phyloP scores from a whole-genome alignment of 1,284 basidiomycete species.

The Leccinum angustisporum region DNA sequence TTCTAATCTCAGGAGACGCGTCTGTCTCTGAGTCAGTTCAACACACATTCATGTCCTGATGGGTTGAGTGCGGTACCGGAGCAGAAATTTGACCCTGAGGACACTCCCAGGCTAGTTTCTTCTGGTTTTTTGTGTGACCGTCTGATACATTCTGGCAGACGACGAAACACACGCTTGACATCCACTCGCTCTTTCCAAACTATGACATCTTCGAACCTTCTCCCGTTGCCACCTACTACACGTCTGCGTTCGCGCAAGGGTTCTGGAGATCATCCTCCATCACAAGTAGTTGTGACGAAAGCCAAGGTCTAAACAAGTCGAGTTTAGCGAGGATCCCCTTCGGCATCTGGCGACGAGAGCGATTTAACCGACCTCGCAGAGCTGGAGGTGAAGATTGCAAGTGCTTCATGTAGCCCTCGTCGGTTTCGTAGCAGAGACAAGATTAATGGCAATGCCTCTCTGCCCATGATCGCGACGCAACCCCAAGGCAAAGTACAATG shows the following conservation, averaged over 20 bases:
- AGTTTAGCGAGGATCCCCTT: conserved; percentile 47
- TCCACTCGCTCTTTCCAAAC: conserved; percentile 50
- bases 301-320: conserved; percentile 60
- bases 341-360: conserved; percentile 48
- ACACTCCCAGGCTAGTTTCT: conserved; percentile 26
- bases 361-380: conserved; percentile 63
- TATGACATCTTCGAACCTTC: conserved; percentile 36
- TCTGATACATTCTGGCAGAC: conserved; percentile 35
- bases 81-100: conserved; percentile 16
- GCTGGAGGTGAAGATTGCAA: conserved; percentile 48
- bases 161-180: conserved; percentile 35
- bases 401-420: conserved; percentile 55
- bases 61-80: conserved; percentile 14
- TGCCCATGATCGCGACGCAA: conserved; percentile 15
- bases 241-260: conserved; percentile 65
- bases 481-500: conserved; percentile 17
- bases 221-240: conserved; percentile 63
- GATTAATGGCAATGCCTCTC: conserved; percentile 9
- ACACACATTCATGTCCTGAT: conserved; percentile 20
- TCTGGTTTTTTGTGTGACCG: conserved; percentile 2
- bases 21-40: conserved; percentile 43
- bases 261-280: conserved; percentile 42
- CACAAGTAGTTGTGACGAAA: conserved; percentile 40
- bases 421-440: conserved; percentile 66
- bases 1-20: conserved; percentile 51